Percentiles rank a stretch among this genome's conserved stretches.
Evolutionary conservation across 495 filamentous ascomycete species (phyloP).

Genomic region (Hypoxylon trugodes): DNA sequence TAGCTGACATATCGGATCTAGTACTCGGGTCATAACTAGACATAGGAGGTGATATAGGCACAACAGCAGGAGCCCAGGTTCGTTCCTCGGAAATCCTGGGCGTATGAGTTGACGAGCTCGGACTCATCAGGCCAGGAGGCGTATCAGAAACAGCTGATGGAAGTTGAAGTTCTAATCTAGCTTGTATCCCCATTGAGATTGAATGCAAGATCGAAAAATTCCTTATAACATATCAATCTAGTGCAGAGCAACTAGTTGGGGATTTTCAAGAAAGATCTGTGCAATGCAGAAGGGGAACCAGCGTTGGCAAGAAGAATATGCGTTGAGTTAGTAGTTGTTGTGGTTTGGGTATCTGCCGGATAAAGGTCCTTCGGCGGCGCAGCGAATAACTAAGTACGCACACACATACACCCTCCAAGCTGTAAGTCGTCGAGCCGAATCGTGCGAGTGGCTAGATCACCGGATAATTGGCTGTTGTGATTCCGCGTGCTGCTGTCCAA

Average conservation of each 20-base stretch:
- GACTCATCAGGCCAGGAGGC: constrained; percentile 55
- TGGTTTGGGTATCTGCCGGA: constrained; percentile 38
- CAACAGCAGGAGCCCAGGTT: constrained; percentile 39
- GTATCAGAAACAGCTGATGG: constrained; percentile 54
- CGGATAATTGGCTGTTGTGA: constrained; percentile 36
- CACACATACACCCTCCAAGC: constrained; percentile 34
- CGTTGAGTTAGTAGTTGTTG: constrained; percentile 25
- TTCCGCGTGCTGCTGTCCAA: constrained; percentile 25
- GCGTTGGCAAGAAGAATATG: constrained; percentile 28
- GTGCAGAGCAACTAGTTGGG: background rate
- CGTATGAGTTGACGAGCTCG: constrained; percentile 50
- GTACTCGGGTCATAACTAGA: constrained; percentile 59
- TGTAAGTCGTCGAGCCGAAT: constrained; percentile 37
- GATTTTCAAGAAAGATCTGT: constrained; percentile 1
- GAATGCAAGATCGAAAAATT: constrained; percentile 24
- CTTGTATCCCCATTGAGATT: constrained; percentile 60
- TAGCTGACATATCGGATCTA: constrained; percentile 53
- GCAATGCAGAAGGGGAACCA: constrained; percentile 11
- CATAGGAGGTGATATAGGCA: constrained; percentile 57
- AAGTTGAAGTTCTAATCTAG: constrained; percentile 54
- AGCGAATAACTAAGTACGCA: constrained; percentile 36
- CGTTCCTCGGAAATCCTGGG: constrained; percentile 51
- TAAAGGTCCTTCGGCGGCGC: constrained; percentile 38
- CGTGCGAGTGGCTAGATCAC: constrained; percentile 35
- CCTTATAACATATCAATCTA: constrained; percentile 40